Evolutionary conservation across 1,284 basidiomycete genomes (phyloP), one percentile per base, ranked within the genome.

Genomic region (Rhodofomes roseus): DNA sequence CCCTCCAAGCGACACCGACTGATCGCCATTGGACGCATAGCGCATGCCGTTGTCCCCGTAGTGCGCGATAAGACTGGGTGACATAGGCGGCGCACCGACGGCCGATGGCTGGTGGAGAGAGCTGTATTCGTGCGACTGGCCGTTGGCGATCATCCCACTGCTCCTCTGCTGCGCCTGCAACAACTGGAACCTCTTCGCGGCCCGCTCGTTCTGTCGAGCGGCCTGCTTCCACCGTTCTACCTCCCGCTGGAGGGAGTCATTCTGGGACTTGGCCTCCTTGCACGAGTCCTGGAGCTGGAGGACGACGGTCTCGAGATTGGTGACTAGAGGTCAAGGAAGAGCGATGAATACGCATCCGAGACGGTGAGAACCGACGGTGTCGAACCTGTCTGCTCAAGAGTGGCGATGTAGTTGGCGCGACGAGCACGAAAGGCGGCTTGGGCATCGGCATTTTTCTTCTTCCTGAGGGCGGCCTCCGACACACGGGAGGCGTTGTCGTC

Each of bases 401-500:
- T 92, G 51, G 89, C 84, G 70, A 93, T 93, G 72, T 93, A 93
- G 74, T 90, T 92, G 55, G 89, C 88, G 64, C 90, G 81, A 68
- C 90, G 79, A 44, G 82, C 83, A 66, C 84, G 76, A 73, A 89
- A 90, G 54, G 86, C 86, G 52, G 87, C 87, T 74, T 90, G 87
- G 1, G 86, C 87, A 71, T 90, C 88, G 48, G 90, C 90, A 66
- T 92, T 92, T 77, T 92, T 93, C 80, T 90, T 91, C 77, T 91
- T 91, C 65, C 89, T 79, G 65, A 89, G 78, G 40, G 86, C 85
- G 36, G 88, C 81, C 72, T 90, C 88, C 64, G 83, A 73, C 62
- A 77, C 7, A 61, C 75, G 75, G 54, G 68, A 60, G 57, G 63
- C 44, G 65, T 71, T 67, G 69, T 75, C 74, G 65, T 76, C 60